A percentile compares a stretch with the other conserved stretches of the same genome.
Evolutionary conservation across 345 rosid genomes (phyloP).

Genomic region (Erucastrum elatum): DNA sequence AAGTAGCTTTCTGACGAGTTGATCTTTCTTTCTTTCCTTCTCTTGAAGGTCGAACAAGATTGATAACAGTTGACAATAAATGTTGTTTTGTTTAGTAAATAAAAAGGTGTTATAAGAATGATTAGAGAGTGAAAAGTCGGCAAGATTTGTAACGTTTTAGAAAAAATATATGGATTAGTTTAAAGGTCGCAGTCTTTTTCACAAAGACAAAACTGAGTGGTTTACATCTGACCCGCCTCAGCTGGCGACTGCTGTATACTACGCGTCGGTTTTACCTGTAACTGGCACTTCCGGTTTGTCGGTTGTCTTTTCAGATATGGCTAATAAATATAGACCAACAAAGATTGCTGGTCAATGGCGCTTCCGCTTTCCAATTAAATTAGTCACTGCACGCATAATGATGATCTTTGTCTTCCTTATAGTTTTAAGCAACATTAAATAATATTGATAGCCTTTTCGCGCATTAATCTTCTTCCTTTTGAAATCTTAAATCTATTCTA

Average conservation of each 20-base stretch:
- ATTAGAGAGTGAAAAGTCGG: background rate
- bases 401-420: background rate
- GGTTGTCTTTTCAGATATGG: conserved; percentile 5
- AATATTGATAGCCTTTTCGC: background rate
- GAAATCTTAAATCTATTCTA: no score
- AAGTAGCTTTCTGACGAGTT: conserved; percentile 17
- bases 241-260: conserved; percentile 25
- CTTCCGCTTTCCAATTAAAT: background rate
- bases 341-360: background rate
- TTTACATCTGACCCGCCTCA: conserved; percentile 24
- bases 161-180: conserved; percentile 9
- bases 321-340: background rate
- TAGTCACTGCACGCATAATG: background rate
- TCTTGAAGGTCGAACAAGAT: background rate
- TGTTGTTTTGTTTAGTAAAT: background rate
- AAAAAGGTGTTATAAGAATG: background rate
- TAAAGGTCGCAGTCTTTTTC: conserved; percentile 20
- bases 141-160: background rate
- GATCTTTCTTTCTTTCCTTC: background rate
- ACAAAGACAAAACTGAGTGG: conserved; percentile 21
- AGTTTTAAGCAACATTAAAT: background rate
- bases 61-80: background rate
- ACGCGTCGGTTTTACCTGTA: conserved; percentile 27
- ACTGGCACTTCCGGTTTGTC: conserved; percentile 34
- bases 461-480: background rate